Conservation (phyloP, 2,329 filamentous ascomycete genomes). For the Cercospora nicotianae region DNA sequence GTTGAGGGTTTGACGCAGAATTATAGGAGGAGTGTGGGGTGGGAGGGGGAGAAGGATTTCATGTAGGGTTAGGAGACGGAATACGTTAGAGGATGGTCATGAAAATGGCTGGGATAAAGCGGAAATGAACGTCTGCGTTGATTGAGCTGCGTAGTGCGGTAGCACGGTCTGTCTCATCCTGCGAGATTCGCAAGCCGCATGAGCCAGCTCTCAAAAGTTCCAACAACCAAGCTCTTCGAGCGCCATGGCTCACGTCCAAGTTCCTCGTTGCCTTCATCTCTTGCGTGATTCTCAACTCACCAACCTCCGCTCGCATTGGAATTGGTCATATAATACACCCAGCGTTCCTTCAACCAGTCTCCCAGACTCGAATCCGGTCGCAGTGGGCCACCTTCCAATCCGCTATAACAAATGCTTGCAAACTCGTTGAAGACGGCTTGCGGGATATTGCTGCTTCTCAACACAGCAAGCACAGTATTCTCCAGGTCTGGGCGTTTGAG, state of each 20-base stretch:
- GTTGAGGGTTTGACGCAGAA: conserved; percentile 28
- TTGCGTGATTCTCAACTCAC: background rate
- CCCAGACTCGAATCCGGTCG: background rate
- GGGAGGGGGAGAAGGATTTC: conserved; percentile 21
- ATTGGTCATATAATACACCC: background rate
- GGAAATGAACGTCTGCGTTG: background rate
- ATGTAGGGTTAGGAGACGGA: background rate
- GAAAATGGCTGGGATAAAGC: background rate
- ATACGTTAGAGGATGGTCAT: background rate
- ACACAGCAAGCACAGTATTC: background rate
- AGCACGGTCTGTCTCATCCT: background rate
- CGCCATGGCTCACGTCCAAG: background rate
- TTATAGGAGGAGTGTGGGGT: conserved; percentile 26
- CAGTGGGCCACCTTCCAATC: background rate
- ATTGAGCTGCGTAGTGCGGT: background rate
- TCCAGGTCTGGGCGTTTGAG: background rate
- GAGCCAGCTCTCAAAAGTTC: background rate
- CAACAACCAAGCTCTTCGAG: background rate
- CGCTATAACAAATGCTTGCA: background rate
- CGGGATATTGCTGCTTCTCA: background rate
- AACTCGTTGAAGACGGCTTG: background rate
- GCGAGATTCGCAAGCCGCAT: background rate
- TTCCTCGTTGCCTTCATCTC: background rate
- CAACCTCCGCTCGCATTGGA: background rate
- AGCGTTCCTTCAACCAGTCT: background rate